Evolutionary conservation across 169 alveolate genomes (phyloP).

Genomic region (Plasmodium sp.): DNA sequence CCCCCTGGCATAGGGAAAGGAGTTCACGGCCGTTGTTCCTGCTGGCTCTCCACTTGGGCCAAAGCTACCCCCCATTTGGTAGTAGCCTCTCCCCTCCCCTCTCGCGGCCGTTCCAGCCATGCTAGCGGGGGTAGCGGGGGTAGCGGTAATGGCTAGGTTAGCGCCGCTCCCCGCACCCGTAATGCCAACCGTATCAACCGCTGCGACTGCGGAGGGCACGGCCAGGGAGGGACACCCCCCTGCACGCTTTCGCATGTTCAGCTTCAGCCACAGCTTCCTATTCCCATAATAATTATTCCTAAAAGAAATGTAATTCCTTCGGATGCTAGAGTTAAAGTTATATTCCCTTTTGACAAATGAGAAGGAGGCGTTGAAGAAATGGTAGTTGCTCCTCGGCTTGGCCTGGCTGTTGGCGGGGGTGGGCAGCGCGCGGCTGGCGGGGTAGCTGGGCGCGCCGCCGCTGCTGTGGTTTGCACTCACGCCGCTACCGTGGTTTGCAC

Average conservation of each 20-base stretch:
- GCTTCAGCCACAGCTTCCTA: slow-evolving; percentile 11
- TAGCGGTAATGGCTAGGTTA: too few species aligned
- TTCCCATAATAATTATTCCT: slow-evolving; percentile 1
- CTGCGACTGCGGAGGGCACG: too few species aligned
- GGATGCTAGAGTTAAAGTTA: slow-evolving; percentile 20
- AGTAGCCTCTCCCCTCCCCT: background rate
- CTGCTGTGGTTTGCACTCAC: background rate
- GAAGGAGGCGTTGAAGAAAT: background rate
- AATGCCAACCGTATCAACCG: too few species aligned
- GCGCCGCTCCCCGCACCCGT: too few species aligned
- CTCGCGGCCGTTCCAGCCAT: background rate
- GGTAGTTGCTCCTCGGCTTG: background rate
- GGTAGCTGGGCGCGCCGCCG: background rate
- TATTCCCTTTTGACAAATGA: background rate
- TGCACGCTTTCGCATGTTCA: background rate
- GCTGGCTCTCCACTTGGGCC: background rate
- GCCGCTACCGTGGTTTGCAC: too few species aligned
- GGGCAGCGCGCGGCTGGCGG: background rate
- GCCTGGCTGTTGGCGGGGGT: background rate
- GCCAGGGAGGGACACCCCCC: background rate
- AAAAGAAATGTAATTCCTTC: slow-evolving; percentile 6
- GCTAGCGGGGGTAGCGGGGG: too few species aligned
- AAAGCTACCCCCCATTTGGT: background rate
- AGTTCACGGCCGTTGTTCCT: background rate
- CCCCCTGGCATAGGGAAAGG: background rate